Base-by-base conservation (phyloP, 2,329 filamentous ascomycete genomes). In the Xylariales sp. region DNA sequence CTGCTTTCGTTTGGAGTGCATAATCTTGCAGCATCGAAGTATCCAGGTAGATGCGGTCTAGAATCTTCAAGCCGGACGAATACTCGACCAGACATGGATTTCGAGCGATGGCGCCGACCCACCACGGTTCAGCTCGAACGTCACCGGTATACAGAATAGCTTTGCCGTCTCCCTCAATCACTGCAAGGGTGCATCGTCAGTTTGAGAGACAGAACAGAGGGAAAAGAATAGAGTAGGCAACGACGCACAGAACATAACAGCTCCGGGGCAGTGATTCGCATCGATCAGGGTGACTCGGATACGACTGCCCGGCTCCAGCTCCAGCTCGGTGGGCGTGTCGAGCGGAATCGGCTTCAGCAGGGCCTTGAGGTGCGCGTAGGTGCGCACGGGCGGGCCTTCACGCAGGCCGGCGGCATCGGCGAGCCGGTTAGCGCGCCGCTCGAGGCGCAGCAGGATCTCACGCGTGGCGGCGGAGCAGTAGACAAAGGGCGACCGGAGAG, bases 71-170 rank as follows among this genome's bases (percentile, higher is more conserved):
- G 1, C 83, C 79, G 5, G 69, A 64, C 0, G 81, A 74, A 51
- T 91, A 96, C 39, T 89, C 84, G 5, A 94, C 63, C 15, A 96
- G 62, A 14, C 78, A 61, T 0, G 90, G 89, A 45, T 84, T 83
- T 34, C 86, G 76, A 0, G 75, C 67, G 15, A 96, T 64, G 3
- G 78, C 70, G 46, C 85, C 83, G 7, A 96, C 81, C 72, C 88
- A 94, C 85, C 88, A 95, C 5, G 77, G 70, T 53, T 97, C 91
- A 38, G 87, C 83, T 47, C 91, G 76, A 28, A 95, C 81, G 52
- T 96, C 91, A 5, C 90, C 90, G 0, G 90, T 95, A 53, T 96
- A 97, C 0, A 96, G 65, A 2, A 94, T 72, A 1, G 88, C 82
- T 43, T 81, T 86, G 0, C 70, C 72, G 37, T 77, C 61, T 2